phyloP scores from a whole-genome alignment of 2,329 filamentous ascomycete genomes.

The Beauveria varroae region DNA sequence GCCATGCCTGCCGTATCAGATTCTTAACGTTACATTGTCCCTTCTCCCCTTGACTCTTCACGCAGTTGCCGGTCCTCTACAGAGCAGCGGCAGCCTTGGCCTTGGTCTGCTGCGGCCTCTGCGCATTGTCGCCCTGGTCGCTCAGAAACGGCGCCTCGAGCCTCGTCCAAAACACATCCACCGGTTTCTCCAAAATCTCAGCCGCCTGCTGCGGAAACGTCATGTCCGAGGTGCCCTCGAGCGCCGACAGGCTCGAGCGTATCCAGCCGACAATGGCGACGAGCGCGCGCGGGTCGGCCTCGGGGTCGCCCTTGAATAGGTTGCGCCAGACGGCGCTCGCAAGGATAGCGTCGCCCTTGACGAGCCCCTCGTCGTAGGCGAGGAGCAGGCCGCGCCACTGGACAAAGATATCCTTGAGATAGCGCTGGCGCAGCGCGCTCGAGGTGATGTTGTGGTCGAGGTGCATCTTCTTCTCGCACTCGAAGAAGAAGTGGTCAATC shows the following conservation, averaged over 20 bases:
- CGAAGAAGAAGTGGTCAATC: constrained; percentile 91
- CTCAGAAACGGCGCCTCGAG: constrained; percentile 32
- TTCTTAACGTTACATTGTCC: neutral
- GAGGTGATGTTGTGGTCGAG: constrained; percentile 65
- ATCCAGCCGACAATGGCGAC: constrained; percentile 52
- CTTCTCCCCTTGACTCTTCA: neutral
- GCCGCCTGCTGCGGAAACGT: constrained; percentile 23
- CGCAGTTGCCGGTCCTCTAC: neutral
- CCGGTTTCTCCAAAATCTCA: constrained; percentile 28
- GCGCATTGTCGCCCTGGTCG: constrained; percentile 16
- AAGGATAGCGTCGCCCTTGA: constrained; percentile 68
- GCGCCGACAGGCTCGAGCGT: constrained; percentile 36
- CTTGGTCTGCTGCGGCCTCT: neutral
- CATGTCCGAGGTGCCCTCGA: constrained; percentile 44
- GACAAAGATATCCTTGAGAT: constrained; percentile 81
- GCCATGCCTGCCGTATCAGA: neutral
- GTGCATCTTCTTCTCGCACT: constrained; percentile 77
- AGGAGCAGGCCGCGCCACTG: constrained; percentile 86
- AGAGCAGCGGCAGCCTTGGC: constrained; percentile 3
- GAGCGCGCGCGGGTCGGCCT: constrained; percentile 42
- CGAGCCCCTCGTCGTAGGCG: constrained; percentile 76
- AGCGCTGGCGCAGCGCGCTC: constrained; percentile 51
- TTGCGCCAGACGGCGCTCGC: constrained; percentile 89
- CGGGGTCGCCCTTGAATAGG: constrained; percentile 65
- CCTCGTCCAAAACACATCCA: constrained; percentile 37